These are phyloP conservation scores for Ilyonectria sp. DNA, from an alignment of 2,329 filamentous ascomycete species.

Conservation along the genomic window DNA sequence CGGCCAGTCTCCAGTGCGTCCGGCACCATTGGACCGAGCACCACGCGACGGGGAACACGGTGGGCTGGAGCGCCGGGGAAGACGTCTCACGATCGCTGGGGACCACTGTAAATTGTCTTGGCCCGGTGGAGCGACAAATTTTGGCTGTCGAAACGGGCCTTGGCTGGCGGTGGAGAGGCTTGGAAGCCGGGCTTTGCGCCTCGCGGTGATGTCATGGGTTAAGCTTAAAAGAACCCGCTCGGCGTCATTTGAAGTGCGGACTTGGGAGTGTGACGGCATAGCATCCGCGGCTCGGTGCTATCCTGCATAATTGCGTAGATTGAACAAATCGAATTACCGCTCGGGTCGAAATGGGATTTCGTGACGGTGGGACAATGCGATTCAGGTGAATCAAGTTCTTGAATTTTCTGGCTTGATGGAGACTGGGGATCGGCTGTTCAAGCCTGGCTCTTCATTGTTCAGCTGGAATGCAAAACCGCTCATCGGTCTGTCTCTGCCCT, in stretches of 20 bases:
- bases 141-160: background rate
- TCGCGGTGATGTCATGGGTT: constrained; percentile 44
- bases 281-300: constrained; percentile 35
- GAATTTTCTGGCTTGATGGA: background rate
- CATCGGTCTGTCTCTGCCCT: background rate
- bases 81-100: background rate
- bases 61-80: constrained; percentile 3
- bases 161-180: background rate
- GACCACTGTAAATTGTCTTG: constrained; percentile 3
- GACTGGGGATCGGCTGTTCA: background rate
- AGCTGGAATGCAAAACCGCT: background rate
- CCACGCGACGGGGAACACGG: constrained; percentile 1
- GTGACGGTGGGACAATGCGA: background rate
- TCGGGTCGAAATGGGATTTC: constrained; percentile 5
- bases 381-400: background rate
- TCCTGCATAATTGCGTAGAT: constrained; percentile 20
- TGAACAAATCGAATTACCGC: background rate
- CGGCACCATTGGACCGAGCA: constrained; percentile 8
- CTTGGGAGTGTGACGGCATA: constrained; percentile 38
- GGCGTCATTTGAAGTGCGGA: constrained; percentile 27
- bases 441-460: background rate
- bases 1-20: constrained; percentile 28
- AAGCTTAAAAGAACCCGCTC: constrained; percentile 42
- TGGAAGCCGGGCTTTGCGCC: background rate
- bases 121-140: constrained; percentile 9